A percentile compares a stretch with the other conserved stretches of the same genome.
Conservation (phyloP, 2,329 filamentous ascomycete species). For the Lachnellula arida region DNA sequence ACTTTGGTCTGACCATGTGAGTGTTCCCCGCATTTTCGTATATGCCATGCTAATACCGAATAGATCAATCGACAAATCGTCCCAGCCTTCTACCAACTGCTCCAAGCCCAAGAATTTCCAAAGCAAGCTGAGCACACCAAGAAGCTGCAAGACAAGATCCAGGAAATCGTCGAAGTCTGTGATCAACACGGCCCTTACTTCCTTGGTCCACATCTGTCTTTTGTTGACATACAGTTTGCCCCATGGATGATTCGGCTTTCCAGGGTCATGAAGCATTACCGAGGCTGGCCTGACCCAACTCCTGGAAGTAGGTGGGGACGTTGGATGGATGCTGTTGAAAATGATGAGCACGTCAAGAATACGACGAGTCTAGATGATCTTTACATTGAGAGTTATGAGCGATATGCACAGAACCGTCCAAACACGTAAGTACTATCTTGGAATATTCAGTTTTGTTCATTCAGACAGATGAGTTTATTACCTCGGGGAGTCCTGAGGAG, state of each 20-base stretch:
- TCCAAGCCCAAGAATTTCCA: slow-evolving; percentile 57
- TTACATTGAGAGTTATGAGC: slow-evolving; percentile 65
- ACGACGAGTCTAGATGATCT: slow-evolving; percentile 44
- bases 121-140: slow-evolving; percentile 56
- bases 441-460: too few relatives aligned
- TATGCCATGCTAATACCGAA: slow-evolving; percentile 3
- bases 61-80: slow-evolving; percentile 74
- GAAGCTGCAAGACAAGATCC: slow-evolving; percentile 62
- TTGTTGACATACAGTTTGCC: slow-evolving; percentile 37
- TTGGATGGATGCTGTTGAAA: slow-evolving; percentile 37
- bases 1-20: slow-evolving; percentile 75
- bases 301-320: slow-evolving; percentile 33
- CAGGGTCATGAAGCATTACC: slow-evolving; percentile 36
- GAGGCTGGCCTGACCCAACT: slow-evolving; percentile 35
- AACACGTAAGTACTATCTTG: slow-evolving; percentile 36
- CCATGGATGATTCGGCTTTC: slow-evolving; percentile 37
- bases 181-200: slow-evolving; percentile 34
- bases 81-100: slow-evolving; percentile 68
- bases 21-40: slow-evolving; percentile 24
- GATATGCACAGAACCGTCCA: slow-evolving; percentile 60
- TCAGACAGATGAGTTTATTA: too few relatives aligned
- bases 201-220: slow-evolving; percentile 32
- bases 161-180: slow-evolving; percentile 35
- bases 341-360: slow-evolving; percentile 34
- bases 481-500: too few relatives aligned